Evolutionary conservation across 1,139 yeast species (phyloP).

Genomic region (Lodderomyces beijingensis): DNA sequence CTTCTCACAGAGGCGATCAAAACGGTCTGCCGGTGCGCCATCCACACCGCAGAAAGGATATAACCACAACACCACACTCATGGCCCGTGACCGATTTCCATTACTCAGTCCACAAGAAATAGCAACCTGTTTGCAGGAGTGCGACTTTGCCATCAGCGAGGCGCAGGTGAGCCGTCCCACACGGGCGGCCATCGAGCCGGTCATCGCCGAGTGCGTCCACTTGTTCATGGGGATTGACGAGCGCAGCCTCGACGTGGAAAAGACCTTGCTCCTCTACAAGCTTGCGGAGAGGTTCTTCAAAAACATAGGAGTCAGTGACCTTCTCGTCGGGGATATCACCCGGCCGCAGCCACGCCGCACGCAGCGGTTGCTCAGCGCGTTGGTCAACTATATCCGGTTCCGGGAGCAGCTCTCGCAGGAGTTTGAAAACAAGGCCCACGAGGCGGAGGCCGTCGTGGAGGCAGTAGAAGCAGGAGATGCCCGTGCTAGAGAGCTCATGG

Average conservation of each 20-base stretch:
- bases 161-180: constrained; percentile 66
- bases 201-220: constrained; percentile 71
- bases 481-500: constrained; percentile 37
- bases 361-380: constrained; percentile 69
- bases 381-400: constrained; percentile 80
- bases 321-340: constrained; percentile 60
- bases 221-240: constrained; percentile 54
- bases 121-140: constrained; percentile 55
- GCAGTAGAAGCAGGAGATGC: constrained; percentile 27
- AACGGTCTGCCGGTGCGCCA: constrained; percentile 78
- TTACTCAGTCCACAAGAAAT: constrained; percentile 62
- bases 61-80: constrained; percentile 17
- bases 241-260: constrained; percentile 14
- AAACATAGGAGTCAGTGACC: constrained; percentile 76
- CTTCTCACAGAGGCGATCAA: constrained; percentile 85
- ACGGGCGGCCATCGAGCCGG: constrained; percentile 52
- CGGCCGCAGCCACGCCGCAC: constrained; percentile 66
- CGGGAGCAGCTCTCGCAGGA: constrained; percentile 73
- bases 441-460: constrained; percentile 49
- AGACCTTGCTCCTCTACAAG: constrained; percentile 31
- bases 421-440: constrained; percentile 56
- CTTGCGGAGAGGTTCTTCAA: constrained; percentile 59
- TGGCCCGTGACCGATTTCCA: constrained; percentile 46
- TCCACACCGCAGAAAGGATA: constrained; percentile 84
- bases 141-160: constrained; percentile 61